Evolutionary conservation across 345 rosid species (phyloP).

Genomic region (Gynandropsis gynandra): DNA sequence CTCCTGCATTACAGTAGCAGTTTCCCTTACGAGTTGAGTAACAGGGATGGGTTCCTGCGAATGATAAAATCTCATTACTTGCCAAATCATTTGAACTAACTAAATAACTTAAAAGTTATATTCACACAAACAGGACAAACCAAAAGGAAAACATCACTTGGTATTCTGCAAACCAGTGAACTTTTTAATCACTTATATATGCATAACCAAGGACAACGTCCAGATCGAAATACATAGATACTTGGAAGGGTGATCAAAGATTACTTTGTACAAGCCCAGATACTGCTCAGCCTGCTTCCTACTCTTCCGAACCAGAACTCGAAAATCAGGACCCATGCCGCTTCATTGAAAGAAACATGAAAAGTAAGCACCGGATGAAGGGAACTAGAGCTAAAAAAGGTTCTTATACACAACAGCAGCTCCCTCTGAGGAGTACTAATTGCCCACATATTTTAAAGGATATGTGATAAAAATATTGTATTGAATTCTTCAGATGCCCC

Average conservation of each 20-base stretch:
- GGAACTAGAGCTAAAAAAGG: background rate
- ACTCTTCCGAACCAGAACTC: conserved; percentile 92
- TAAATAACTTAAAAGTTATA: background rate
- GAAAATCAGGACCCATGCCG: conserved; percentile 97
- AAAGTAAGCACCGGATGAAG: background rate
- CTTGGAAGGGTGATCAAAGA: background rate
- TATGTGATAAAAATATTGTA: background rate
- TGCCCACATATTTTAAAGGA: background rate
- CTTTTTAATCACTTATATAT: background rate
- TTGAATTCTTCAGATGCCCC: too few relatives aligned
- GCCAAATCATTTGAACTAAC: background rate
- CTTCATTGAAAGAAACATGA: conserved; percentile 32
- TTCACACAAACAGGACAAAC: background rate
- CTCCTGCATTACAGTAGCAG: conserved; percentile 98
- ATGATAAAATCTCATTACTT: conserved; percentile 8
- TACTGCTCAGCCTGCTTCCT: conserved; percentile 94
- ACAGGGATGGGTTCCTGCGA: conserved; percentile 91
- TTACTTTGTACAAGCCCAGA: conserved; percentile 64
- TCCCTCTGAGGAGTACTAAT: background rate
- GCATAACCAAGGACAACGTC: background rate
- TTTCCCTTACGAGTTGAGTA: conserved; percentile 92
- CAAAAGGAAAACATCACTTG: background rate
- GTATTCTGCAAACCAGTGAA: conserved; percentile 11
- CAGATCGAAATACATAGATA: background rate
- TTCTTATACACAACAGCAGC: background rate